Evolutionary conservation across 2,329 filamentous ascomycete species (phyloP), one percentile per base, ranked within the genome.

Genomic region (Meredithiella fracta): DNA sequence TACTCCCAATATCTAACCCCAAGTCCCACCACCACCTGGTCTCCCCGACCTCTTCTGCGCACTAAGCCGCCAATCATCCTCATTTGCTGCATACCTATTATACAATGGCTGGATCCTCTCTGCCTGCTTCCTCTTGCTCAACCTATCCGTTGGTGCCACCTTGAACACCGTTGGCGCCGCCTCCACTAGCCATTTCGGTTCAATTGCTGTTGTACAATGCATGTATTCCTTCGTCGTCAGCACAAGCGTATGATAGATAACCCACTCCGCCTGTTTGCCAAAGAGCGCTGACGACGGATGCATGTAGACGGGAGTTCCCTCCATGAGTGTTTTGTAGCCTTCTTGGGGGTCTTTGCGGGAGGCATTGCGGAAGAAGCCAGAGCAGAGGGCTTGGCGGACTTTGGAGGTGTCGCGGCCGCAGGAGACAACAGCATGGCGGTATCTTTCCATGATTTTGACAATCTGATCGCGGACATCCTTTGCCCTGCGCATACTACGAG

Each of bases 131-230:
- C 92, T 74, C 76, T 95, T 96, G 61, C 85, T 91, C 64, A 98
- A 69, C 56, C 80, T 76, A 66, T 96, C 88, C 37, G 85, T 91
- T 0, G 86, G 82, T 17, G 92, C 91, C 3, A 97, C 88, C 76
- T 94, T 95, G 80, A 97, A 98, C 73, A 97, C 98, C 0, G 89
- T 96, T 8, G 94, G 92, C n/a, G 94, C 92, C 11, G 90, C 91
- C 64, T 96, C 90, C 1, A 97, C 89, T 22, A 98, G 77, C 81
- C 81, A 85, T 65, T 94, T 95, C 7, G 92, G 91, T 70, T 98
- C 92, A 64, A 98, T 97, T 3, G 79, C 79, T 2, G 88, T 95
- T 14, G 89, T 92, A 66, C 80, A 86, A 65, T 95, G 90, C 92
- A 98, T 97, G 69, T 97, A 98, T 71, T 98, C 92, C 71, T 94